Evolutionary conservation across 2,329 filamentous ascomycete genomes (phyloP), one percentile per base, ranked within the genome.

Genomic region (Plectosphaerella plurivora): DNA sequence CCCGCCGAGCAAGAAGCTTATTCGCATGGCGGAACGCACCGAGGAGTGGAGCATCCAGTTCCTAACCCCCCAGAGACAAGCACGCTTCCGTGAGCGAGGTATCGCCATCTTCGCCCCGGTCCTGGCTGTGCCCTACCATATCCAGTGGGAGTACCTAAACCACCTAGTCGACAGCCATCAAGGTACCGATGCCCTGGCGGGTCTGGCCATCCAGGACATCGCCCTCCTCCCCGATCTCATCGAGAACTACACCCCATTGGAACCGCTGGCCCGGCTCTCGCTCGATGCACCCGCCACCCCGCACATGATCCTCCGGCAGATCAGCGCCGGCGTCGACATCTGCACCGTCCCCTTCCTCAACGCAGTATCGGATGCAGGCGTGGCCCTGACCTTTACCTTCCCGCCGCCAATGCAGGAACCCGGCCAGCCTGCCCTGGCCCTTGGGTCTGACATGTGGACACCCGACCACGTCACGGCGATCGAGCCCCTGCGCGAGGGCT

Each of bases 1-100:
- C 4, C 80, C 88, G 0, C 82, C 86, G 3, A 73, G 78, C 10
- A 96, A 95, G 70, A 81, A 92, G 45, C 82, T 88, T 46, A 77
- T 84, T 36, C 91, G 89, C 63, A 97, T 96, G 85, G 86, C 84
- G 22, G 91, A 94, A 63, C 80, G 93, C 52, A 96, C 90, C 1
- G 88, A 94, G 65, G 79, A 82, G 37, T 97, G 91, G 90, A 75
- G 93, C 16, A 80, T 83, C 22, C 81, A 88, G 56, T 83, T 91
- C 49, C 74, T 91, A 36, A 15, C 4, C 3, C 65, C 70, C 25
- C 66, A 73, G 51, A 68, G 66, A 11, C 54, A 61, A 18, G 64
- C 66, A 18, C 58, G 63, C n/a, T 57, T 63, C 11, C 59, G 60
- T 46, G 62, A 61, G 14, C 47, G 60, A 5, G 65, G 57, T 2